Conservation (phyloP, 78 protist genomes). For the Creolimax fragrantissima region DNA sequence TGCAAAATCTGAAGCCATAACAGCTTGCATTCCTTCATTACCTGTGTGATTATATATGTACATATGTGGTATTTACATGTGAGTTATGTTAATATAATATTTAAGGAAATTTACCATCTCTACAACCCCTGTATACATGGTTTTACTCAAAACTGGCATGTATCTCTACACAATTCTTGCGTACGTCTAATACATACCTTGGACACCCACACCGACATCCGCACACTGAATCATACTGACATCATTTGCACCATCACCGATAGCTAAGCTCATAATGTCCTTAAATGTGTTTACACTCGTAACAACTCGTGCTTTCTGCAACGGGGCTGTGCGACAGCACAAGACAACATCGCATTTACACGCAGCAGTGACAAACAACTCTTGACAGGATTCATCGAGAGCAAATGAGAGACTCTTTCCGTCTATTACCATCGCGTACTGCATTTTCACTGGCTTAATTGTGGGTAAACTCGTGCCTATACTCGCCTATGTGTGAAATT, state of each 20-base stretch:
- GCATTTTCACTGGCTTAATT: not conserved
- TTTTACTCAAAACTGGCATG: constrained; percentile 85
- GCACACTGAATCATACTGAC: constrained; percentile 66
- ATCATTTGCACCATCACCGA: constrained; percentile 93
- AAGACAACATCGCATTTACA: constrained; percentile 41
- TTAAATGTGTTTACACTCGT: constrained; percentile 27
- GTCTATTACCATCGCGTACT: constrained; percentile 23
- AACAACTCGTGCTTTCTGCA: constrained; percentile 79
- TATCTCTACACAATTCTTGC: constrained; percentile 87
- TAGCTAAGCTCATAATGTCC: constrained; percentile 47
- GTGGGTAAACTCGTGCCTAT: not conserved
- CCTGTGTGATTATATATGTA: constrained; percentile 77
- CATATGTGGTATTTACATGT: too few species aligned
- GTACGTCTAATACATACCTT: not conserved
- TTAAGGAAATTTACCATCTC: too few species aligned
- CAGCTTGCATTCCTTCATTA: constrained; percentile 83
- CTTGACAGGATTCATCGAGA: not conserved
- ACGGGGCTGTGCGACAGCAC: constrained; percentile 82
- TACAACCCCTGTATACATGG: constrained; percentile 74
- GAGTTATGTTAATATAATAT: too few species aligned
- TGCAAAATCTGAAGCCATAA: constrained; percentile 76
- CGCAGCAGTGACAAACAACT: not conserved
- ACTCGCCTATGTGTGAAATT: too few species aligned
- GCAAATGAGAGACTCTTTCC: constrained; percentile 1
- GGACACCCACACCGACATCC: constrained; percentile 78